Evolutionary conservation across 495 filamentous ascomycete species (phyloP).

Genomic region (Podospora sp.): DNA sequence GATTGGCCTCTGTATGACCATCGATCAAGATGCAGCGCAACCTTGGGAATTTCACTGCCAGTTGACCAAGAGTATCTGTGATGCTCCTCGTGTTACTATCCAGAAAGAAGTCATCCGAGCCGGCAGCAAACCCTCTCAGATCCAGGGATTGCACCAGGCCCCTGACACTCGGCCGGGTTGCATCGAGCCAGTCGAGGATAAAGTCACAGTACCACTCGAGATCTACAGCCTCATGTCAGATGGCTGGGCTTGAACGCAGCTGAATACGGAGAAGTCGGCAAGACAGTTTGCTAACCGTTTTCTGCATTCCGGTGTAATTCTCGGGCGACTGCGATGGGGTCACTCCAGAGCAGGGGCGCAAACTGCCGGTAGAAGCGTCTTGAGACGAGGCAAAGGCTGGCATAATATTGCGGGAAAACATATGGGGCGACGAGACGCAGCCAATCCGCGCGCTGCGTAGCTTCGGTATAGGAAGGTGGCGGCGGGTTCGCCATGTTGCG

Average conservation of each 20-base stretch:
- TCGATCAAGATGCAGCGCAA: conserved; percentile 46
- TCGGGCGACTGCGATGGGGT: conserved; percentile 38
- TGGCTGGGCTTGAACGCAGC: not conserved
- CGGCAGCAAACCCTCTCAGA: conserved; percentile 40
- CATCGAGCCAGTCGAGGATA: conserved; percentile 33
- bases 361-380: conserved; percentile 46
- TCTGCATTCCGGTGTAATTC: conserved; percentile 34
- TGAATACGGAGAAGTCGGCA: too few species aligned
- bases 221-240: conserved; percentile 30
- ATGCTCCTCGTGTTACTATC: conserved; percentile 36
- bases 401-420: conserved; percentile 37
- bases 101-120: conserved; percentile 33
- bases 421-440: conserved; percentile 45
- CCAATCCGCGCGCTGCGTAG: conserved; percentile 46
- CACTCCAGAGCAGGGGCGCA: conserved; percentile 51
- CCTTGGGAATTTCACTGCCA: conserved; percentile 37
- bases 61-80: conserved; percentile 33
- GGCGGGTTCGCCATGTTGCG: conserved; percentile 6
- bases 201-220: conserved; percentile 44
- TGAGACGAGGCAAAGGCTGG: conserved; percentile 46
- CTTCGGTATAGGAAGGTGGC: conserved; percentile 49
- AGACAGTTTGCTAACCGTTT: conserved; percentile 36
- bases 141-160: conserved; percentile 41
- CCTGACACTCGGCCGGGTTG: conserved; percentile 32
- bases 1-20: conserved; percentile 40